phyloP scores from a whole-genome alignment of 148 eudicot genomes.

The Hydrangea macrophylla region DNA sequence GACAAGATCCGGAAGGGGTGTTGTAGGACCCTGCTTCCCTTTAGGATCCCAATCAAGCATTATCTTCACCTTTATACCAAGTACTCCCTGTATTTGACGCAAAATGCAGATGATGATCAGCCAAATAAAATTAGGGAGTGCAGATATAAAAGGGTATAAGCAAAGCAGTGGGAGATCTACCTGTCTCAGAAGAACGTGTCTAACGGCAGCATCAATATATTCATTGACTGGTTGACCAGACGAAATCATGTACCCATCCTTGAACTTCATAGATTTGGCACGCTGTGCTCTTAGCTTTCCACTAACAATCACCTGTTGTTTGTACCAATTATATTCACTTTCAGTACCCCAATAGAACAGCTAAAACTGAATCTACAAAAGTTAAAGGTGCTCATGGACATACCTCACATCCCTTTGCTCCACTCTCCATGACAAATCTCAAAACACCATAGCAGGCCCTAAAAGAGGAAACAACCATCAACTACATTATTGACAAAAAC shows the following conservation, averaged over 20 bases:
- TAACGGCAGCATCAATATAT: constrained; percentile 78
- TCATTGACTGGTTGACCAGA: constrained; percentile 87
- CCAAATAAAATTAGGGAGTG: neutral
- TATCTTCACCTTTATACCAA: constrained; percentile 77
- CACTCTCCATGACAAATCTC: constrained; percentile 64
- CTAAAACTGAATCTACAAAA: neutral
- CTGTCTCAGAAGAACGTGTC: constrained; percentile 82
- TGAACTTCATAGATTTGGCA: constrained; percentile 85
- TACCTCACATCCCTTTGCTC: constrained; percentile 90
- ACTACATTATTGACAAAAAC: neutral
- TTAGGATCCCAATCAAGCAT: constrained; percentile 83
- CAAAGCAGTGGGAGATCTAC: constrained; percentile 19
- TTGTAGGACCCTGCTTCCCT: constrained; percentile 66
- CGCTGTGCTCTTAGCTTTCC: constrained; percentile 85
- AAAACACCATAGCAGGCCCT: constrained; percentile 83
- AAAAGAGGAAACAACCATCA: neutral
- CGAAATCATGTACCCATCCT: constrained; percentile 91
- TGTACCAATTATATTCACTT: neutral
- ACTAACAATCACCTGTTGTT: constrained; percentile 70
- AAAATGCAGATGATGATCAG: neutral
- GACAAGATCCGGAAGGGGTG: constrained; percentile 72
- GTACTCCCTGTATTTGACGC: constrained; percentile 47
- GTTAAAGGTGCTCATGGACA: neutral
- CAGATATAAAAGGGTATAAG: neutral
- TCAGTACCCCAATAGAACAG: neutral